Evolutionary conservation across 1,284 basidiomycete species (phyloP).

Genomic region (Microbotryomycetes sp.): DNA sequence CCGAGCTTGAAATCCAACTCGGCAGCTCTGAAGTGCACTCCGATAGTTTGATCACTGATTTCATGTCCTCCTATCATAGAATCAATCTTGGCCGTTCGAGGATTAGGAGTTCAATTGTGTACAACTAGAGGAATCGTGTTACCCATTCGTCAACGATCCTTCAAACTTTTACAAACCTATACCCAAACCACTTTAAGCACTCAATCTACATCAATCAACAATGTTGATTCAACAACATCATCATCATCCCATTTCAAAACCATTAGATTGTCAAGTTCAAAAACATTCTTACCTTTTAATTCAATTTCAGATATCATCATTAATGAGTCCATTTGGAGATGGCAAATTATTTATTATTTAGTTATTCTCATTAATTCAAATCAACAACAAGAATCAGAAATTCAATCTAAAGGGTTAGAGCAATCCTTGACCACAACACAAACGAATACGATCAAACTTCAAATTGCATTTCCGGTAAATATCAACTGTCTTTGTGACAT

Average conservation of each 20-base stretch:
- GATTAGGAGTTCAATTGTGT: slow-evolving; percentile 2
- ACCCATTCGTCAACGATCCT: no score
- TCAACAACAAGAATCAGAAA: neutral
- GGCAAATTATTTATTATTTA: slow-evolving; percentile 7
- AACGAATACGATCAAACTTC: neutral
- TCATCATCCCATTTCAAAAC: neutral
- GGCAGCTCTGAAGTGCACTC: neutral
- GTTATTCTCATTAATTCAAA: slow-evolving; percentile 6
- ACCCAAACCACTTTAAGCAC: neutral
- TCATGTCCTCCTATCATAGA: neutral
- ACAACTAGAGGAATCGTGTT: slow-evolving; percentile 2
- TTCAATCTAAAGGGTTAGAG: no score
- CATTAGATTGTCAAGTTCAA: slow-evolving; percentile 6
- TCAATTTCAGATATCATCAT: slow-evolving; percentile 13
- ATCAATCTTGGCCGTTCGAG: slow-evolving; percentile 5
- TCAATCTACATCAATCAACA: neutral
- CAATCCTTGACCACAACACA: neutral
- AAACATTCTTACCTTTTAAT: slow-evolving; percentile 5
- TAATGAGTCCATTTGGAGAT: slow-evolving; percentile 7
- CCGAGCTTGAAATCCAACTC: neutral
- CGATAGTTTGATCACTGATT: neutral
- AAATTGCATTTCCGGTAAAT: slow-evolving; percentile 5
- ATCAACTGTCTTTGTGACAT: no score
- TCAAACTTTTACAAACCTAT: neutral
- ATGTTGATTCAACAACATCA: no score